These are phyloP conservation scores for Ustilago crameri DNA, from an alignment of 1,284 basidiomycete genomes.

Conservation along the genomic window DNA sequence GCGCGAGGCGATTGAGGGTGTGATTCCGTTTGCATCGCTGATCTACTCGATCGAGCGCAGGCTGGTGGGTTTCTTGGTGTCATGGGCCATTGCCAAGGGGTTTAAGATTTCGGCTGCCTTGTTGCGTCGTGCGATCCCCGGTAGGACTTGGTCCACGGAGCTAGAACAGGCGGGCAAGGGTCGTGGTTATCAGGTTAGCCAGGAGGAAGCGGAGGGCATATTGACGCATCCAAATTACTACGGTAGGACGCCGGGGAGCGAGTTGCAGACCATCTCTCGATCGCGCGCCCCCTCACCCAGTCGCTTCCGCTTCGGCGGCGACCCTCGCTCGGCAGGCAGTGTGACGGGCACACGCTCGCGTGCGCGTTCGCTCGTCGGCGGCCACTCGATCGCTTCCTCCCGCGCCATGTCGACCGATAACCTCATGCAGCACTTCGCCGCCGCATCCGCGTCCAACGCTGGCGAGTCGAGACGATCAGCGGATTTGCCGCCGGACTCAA, in stretches of 20 bases:
- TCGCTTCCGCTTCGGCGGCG: conserved; percentile 46
- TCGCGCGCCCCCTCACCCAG: conserved; percentile 57
- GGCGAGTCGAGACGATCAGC: conserved; percentile 35
- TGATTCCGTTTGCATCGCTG: conserved; percentile 62
- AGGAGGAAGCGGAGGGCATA: conserved; percentile 44
- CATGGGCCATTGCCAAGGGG: conserved; percentile 60
- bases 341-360: conserved; percentile 59
- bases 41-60: conserved; percentile 61
- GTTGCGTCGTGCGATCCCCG: conserved; percentile 40
- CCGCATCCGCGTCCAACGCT: conserved; percentile 5
- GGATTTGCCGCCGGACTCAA: conserved; percentile 54
- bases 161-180: conserved; percentile 12
- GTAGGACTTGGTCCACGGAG: conserved; percentile 14
- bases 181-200: conserved; percentile 25
- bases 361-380: conserved; percentile 51
- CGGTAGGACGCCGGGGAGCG: conserved; percentile 13
- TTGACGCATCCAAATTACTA: conserved; percentile 31
- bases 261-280: conserved; percentile 58
- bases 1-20: conserved; percentile 65
- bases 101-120: conserved; percentile 53
- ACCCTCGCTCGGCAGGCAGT: conserved; percentile 14
- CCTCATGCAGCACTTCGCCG: conserved; percentile 40
- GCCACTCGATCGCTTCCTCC: conserved; percentile 31
- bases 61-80: conserved; percentile 58
- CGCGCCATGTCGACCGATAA: conserved; percentile 55